Conservation (phyloP, 129 eudicot genomes). For the Erigeron canadensis region DNA sequence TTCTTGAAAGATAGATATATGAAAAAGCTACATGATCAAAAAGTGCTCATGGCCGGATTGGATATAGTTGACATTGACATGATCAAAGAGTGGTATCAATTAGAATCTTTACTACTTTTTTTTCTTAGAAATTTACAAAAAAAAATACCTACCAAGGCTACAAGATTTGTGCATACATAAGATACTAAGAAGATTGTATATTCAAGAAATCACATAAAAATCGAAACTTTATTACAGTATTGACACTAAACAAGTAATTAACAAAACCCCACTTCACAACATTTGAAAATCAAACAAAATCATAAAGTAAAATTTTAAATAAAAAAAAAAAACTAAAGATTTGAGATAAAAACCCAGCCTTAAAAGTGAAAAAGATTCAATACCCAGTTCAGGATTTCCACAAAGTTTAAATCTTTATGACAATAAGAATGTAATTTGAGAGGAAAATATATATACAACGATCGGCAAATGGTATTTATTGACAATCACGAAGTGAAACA, state of each 20-base stretch:
- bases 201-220: not conserved
- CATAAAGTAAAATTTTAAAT: conserved; percentile 1
- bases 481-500: conserved; percentile 13
- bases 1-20: not conserved
- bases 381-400: conserved; percentile 27
- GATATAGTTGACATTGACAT: not conserved
- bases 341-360: conserved; percentile 19
- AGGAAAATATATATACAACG: conserved; percentile 15
- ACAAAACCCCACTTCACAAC: conserved; percentile 6
- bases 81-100: conserved; percentile 22
- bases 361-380: conserved; percentile 8
- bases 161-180: not conserved
- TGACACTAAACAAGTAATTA: not conserved
- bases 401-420: conserved; percentile 19
- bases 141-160: not conserved
- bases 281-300: not conserved
- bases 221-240: not conserved
- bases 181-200: no score
- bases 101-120: conserved; percentile 13
- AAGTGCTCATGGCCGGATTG: no score
- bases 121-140: not conserved
- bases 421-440: not conserved
- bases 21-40: conserved; percentile 4
- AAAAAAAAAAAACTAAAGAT: not conserved
- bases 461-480: conserved; percentile 16